These are phyloP conservation scores for Leucocoprinus leucothites DNA, from an alignment of 768 basidiomycete species.

Conservation along the genomic window DNA sequence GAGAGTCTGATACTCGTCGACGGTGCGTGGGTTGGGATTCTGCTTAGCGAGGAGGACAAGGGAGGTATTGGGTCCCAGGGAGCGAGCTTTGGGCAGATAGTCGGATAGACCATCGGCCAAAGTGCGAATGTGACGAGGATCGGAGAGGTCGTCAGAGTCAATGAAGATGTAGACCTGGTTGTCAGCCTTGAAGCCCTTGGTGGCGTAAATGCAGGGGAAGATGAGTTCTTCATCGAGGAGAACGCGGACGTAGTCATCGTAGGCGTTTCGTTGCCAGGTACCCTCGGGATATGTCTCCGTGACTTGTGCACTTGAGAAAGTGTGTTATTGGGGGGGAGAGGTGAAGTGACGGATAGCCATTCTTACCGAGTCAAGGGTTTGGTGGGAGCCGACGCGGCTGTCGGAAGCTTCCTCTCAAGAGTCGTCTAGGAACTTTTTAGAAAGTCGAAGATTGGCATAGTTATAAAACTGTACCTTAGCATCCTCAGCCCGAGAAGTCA, in stretches of 20 bases:
- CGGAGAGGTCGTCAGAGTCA: too few species aligned
- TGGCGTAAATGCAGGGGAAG: too few species aligned
- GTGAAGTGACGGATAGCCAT: too few species aligned
- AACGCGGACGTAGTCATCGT: too few species aligned
- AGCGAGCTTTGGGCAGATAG: not conserved
- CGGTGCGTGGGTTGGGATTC: not conserved
- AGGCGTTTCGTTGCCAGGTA: too few species aligned
- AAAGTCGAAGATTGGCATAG: not conserved
- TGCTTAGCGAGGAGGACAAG: constrained; percentile 1
- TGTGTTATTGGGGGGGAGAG: too few species aligned
- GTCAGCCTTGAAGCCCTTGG: too few species aligned
- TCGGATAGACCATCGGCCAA: not conserved
- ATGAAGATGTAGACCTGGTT: too few species aligned
- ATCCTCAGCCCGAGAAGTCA: not conserved
- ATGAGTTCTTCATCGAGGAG: too few species aligned
- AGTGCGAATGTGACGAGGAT: not conserved
- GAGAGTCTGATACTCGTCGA: not conserved
- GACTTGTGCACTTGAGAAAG: not conserved
- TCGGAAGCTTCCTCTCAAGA: not conserved
- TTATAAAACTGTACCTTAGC: not conserved
- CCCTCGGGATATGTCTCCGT: too few species aligned
- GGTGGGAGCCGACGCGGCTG: not conserved
- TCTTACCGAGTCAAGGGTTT: not conserved
- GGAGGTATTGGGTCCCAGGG: not conserved
- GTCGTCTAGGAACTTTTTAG: not conserved